phyloP scores from a whole-genome alignment of 495 filamentous ascomycete species.

The Hypomontagnella monticulosa region DNA sequence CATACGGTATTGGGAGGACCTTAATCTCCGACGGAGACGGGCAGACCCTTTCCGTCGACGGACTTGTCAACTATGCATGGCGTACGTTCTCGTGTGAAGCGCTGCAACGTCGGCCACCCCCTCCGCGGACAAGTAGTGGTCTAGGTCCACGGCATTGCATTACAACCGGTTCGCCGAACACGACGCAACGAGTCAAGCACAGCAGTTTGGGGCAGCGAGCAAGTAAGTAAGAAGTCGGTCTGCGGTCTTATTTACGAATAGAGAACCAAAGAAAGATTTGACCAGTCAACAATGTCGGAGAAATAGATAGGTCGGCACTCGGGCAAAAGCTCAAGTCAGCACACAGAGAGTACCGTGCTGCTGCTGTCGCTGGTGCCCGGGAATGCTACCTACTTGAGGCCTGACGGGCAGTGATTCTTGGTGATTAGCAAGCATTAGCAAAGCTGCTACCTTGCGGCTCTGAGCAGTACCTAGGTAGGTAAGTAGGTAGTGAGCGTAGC shows the following conservation, averaged over 20 bases:
- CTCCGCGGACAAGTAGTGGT: slow-evolving; percentile 8
- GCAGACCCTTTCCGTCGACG: neutral
- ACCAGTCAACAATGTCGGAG: neutral
- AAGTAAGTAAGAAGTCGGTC: slow-evolving; percentile 27
- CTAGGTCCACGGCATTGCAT: slow-evolving; percentile 14
- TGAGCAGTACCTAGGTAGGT: neutral
- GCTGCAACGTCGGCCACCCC: slow-evolving; percentile 30
- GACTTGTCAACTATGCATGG: slow-evolving; percentile 16
- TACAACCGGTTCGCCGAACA: slow-evolving; percentile 24
- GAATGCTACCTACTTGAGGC: neutral
- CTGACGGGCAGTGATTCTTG: neutral
- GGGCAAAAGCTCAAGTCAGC: too few species aligned
- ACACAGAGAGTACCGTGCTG: too few species aligned
- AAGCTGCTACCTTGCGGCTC: slow-evolving; percentile 10
- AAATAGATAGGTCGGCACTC: neutral
- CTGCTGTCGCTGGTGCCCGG: too few species aligned
- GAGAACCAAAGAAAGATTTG: too few species aligned
- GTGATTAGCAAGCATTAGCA: slow-evolving; percentile 5
- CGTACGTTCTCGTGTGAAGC: slow-evolving; percentile 24
- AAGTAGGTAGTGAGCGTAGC: too few species aligned
- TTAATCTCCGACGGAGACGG: slow-evolving; percentile 34
- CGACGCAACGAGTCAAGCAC: slow-evolving; percentile 1
- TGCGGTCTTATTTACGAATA: slow-evolving; percentile 3
- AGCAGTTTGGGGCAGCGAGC: neutral
- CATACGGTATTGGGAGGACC: neutral